Base-by-base conservation (phyloP, 1,139 yeast genomes). In the Nakaseomyces kungkrabaensis region DNA sequence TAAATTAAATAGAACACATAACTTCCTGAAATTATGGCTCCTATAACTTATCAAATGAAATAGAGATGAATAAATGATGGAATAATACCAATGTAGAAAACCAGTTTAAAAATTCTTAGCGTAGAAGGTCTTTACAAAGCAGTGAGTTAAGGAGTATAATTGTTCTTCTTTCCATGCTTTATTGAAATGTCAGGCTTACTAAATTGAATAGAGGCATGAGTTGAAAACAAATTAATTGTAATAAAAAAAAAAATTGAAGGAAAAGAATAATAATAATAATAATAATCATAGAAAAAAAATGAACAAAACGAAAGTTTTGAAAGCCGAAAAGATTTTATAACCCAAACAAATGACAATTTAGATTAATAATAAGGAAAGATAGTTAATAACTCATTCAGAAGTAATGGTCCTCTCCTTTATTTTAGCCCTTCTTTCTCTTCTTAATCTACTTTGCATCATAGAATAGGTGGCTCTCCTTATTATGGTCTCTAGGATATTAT, bases 401-500 rank as follows among this genome's bases (percentile, higher is more conserved):
- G 22, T 17, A 17, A 17, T 17, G 3, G 31, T 25, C 3, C 25
- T 40, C 27, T 42, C 51, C 58, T 71, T 72, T 37, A 66, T 59
- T 47, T 66, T 70, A 25, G 73, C 72, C 53, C 89, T 70, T 56
- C 92, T 73, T 53, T 81, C 81, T 52, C 84, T 75, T 57, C 95
- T 74, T 48, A 86, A 68, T 54, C 89, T 72, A 27, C 88, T 83
- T 63, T 87, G 95, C 92, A 85, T 85, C 69, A 80, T 69, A 51
- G 84, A 79, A 63, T 87, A 87, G 24, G 87, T 79, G 2, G 94
- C 95, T 50, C 95, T 74, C 58, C 90, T 77, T 32, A 87, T 76
- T 29, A 87, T 78, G 0, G 83, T 80, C 59, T 85, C 90, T 46
- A 86, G 69, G 34, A 78, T 73, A 32, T 73, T 73, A 46, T 70